A percentile compares a stretch with the other conserved stretches of the same genome.
Conservation (phyloP, 768 basidiomycete genomes). For the Rhodotorula toruloides region DNA sequence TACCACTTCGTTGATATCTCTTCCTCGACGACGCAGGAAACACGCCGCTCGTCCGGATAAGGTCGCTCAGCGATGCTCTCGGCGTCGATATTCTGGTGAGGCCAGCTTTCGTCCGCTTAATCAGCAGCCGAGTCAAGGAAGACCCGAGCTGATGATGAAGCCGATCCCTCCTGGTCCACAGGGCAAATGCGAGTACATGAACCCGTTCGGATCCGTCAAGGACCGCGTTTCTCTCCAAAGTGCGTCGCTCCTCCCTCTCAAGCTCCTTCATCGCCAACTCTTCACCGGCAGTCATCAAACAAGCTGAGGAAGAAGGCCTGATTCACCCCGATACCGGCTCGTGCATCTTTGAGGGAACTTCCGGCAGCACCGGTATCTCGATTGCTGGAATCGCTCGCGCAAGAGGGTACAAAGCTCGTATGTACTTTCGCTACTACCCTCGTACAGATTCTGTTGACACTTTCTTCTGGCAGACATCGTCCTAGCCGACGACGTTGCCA, state of each 20-base stretch:
- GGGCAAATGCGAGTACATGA: slow-evolving; percentile 63
- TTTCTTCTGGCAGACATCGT: slow-evolving; percentile 6
- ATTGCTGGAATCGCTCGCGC: slow-evolving; percentile 75
- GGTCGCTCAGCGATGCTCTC: slow-evolving; percentile 80
- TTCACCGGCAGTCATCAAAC: slow-evolving; percentile 71
- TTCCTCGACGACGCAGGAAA: no score
- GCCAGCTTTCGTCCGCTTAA: background rate
- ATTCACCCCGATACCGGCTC: slow-evolving; percentile 81
- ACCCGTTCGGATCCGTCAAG: slow-evolving; percentile 96
- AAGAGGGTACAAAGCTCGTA: slow-evolving; percentile 40
- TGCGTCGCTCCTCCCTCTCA: slow-evolving; percentile 44
- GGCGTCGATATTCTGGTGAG: slow-evolving; percentile 79
- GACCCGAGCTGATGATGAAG: no score
- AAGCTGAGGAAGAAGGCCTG: slow-evolving; percentile 78
- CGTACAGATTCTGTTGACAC: slow-evolving; percentile 55
- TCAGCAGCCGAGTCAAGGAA: no score
- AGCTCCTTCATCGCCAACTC: background rate
- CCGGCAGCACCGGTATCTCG: slow-evolving; percentile 92
- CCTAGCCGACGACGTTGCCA: slow-evolving; percentile 51
- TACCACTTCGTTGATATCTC: slow-evolving; percentile 1
- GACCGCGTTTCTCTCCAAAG: slow-evolving; percentile 92
- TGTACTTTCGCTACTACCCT: background rate
- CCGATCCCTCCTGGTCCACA: background rate
- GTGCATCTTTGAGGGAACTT: slow-evolving; percentile 93
- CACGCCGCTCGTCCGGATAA: slow-evolving; percentile 85